These are phyloP conservation scores for Magnolia changhungtana DNA, from an alignment of 164 flowering plant species.

Conservation along the genomic window DNA sequence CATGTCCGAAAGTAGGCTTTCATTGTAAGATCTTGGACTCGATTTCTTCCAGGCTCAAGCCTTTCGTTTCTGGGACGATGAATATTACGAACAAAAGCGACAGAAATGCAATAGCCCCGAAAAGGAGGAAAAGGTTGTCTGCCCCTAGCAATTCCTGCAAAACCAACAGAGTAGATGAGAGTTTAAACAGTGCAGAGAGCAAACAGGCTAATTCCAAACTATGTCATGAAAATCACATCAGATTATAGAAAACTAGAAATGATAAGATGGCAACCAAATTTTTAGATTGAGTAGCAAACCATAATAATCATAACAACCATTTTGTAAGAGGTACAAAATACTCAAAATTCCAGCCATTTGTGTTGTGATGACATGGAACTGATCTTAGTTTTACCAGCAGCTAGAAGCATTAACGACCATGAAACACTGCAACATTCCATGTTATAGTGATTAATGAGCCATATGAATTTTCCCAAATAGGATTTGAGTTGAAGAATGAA, in stretches of 20 bases:
- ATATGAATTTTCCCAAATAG: no score
- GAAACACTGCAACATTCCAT: neutral
- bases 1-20: slow-evolving; percentile 9
- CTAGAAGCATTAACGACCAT: neutral
- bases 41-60: slow-evolving; percentile 75
- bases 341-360: neutral
- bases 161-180: neutral
- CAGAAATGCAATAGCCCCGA: slow-evolving; percentile 68
- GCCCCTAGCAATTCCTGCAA: slow-evolving; percentile 81
- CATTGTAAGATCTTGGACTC: slow-evolving; percentile 53
- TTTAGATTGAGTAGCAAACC: neutral
- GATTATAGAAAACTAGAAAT: no score
- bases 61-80: slow-evolving; percentile 88
- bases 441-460: no score
- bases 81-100: slow-evolving; percentile 56
- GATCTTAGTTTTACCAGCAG: neutral
- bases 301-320: no score
- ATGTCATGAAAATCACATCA: neutral
- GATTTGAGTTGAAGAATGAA: no score
- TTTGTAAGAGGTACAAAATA: neutral
- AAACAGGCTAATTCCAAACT: no score
- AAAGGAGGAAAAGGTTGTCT: slow-evolving; percentile 77
- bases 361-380: neutral
- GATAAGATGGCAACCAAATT: neutral
- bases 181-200: neutral